Conservation (phyloP, 345 rosid genomes). For the Erodium maritimum region DNA sequence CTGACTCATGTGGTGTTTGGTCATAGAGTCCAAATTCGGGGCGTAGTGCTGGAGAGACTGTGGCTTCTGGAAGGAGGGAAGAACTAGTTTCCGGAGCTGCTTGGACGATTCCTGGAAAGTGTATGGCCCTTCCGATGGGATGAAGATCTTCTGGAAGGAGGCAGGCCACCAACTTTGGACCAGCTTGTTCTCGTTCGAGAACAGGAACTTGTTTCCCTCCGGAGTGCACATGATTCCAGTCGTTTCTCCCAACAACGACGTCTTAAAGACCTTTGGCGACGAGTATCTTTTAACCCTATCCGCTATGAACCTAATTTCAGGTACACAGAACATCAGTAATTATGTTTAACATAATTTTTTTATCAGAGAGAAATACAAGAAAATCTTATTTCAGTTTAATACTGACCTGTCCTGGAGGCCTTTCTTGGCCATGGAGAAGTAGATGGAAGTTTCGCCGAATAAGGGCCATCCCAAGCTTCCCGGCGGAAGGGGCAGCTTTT, state of each 20-base stretch:
- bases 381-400: too few species aligned
- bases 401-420: conserved; percentile 1
- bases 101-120: too few species aligned
- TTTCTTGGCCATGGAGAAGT: neutral
- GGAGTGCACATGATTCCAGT: conserved; percentile 3
- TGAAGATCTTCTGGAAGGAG: neutral
- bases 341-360: too few species aligned
- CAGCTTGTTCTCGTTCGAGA: conserved; percentile 8
- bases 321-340: too few species aligned
- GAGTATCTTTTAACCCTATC: neutral
- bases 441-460: conserved; percentile 2
- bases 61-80: too few species aligned
- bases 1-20: too few species aligned
- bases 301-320: too few species aligned
- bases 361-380: too few species aligned
- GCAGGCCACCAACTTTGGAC: conserved; percentile 4
- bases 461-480: conserved; percentile 5
- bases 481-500: conserved; percentile 1
- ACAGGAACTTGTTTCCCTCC: conserved; percentile 7
- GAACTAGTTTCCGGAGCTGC: too few species aligned
- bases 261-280: neutral
- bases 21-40: too few species aligned
- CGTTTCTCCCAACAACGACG: neutral
- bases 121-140: neutral
- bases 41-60: too few species aligned